Percentiles rank a stretch among this genome's conserved stretches.
Evolutionary conservation across 768 basidiomycete species (phyloP).

Genomic region (Amanita molliuscula): DNA sequence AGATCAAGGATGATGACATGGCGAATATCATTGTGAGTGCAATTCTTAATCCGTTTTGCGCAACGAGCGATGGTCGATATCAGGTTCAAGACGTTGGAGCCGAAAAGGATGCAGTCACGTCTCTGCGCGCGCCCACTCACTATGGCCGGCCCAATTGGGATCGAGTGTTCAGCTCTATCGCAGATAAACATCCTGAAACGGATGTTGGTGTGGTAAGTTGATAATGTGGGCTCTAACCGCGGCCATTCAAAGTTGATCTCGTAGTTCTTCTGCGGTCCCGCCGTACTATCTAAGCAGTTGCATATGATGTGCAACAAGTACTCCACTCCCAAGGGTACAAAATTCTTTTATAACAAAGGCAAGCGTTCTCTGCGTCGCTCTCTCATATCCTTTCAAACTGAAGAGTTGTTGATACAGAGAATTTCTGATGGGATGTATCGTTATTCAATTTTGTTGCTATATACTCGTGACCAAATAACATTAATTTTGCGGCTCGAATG

Average conservation of each 20-base stretch:
- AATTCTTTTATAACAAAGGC: constrained; percentile 92
- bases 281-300: constrained; percentile 56
- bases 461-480: neutral
- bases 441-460: neutral
- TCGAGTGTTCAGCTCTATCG: constrained; percentile 59
- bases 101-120: constrained; percentile 86
- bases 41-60: neutral
- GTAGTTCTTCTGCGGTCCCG: constrained; percentile 82
- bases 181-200: constrained; percentile 76
- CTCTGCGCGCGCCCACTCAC: constrained; percentile 84
- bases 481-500: too few species aligned
- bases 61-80: neutral
- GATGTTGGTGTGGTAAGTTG: constrained; percentile 76
- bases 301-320: constrained; percentile 82
- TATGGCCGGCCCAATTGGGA: constrained; percentile 88
- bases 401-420: neutral
- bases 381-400: neutral
- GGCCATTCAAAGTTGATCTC: neutral
- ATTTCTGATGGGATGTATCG: neutral
- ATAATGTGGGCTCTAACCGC: neutral
- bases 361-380: constrained; percentile 9
- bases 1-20: constrained; percentile 87
- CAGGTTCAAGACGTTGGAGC: constrained; percentile 89
- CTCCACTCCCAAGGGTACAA: constrained; percentile 63
- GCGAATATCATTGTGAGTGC: constrained; percentile 70